These are phyloP conservation scores for Termitomyces sp. DNA, from an alignment of 768 basidiomycete species.

Conservation along the genomic window DNA sequence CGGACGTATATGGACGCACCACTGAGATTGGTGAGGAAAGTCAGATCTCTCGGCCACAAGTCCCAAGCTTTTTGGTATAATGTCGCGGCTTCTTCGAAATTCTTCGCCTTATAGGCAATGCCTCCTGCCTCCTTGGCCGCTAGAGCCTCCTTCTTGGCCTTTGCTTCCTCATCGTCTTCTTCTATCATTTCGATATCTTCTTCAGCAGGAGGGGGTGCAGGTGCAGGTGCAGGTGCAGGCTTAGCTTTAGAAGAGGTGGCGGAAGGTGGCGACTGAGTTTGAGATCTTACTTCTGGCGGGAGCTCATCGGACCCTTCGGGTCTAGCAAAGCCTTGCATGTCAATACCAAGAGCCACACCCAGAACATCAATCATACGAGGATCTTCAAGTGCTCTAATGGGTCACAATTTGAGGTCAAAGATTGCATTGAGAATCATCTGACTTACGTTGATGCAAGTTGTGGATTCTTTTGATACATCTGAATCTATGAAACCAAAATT, in stretches of 20 bases:
- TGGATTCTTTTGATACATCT: slow-evolving; percentile 66
- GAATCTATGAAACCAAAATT: slow-evolving; percentile 36
- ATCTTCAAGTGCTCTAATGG: slow-evolving; percentile 57
- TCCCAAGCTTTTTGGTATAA: slow-evolving; percentile 91
- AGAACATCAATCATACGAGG: slow-evolving; percentile 93
- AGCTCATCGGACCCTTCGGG: slow-evolving; percentile 81
- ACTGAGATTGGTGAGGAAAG: slow-evolving; percentile 87
- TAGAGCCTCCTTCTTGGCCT: slow-evolving; percentile 72
- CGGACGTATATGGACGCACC: slow-evolving; percentile 38
- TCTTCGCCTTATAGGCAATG: slow-evolving; percentile 81
- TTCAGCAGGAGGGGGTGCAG: slow-evolving; percentile 33
- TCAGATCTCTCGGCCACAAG: slow-evolving; percentile 86
- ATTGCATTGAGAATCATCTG: not conserved
- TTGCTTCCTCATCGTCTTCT: slow-evolving; percentile 64
- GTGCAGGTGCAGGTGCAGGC: slow-evolving; percentile 35
- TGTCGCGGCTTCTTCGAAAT: slow-evolving; percentile 71
- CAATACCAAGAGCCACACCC: slow-evolving; percentile 89
- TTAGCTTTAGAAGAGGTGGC: slow-evolving; percentile 38
- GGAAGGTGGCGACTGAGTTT: slow-evolving; percentile 31
- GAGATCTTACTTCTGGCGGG: slow-evolving; percentile 48
- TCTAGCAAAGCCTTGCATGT: slow-evolving; percentile 81
- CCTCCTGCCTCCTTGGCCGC: slow-evolving; percentile 74
- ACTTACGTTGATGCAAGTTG: slow-evolving; percentile 52
- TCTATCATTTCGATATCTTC: slow-evolving; percentile 69
- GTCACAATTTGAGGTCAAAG: not conserved